Conservation (phyloP, 2,329 filamentous ascomycete species). For the Trichophyton rubrum region DNA sequence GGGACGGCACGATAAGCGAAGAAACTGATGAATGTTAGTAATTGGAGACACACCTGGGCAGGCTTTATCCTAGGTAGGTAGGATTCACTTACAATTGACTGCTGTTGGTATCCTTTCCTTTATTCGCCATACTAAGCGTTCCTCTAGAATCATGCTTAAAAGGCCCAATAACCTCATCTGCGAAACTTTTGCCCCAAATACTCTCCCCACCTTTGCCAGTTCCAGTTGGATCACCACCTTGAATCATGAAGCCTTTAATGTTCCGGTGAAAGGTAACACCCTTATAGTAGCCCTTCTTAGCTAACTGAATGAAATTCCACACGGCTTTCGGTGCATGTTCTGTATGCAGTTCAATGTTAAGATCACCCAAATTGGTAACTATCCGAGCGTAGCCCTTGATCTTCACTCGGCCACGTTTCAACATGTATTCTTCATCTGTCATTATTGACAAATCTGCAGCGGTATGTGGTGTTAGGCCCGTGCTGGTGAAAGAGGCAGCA, state of each 20-base stretch:
- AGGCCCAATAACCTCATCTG: slow-evolving; percentile 85
- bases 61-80: slow-evolving; percentile 20
- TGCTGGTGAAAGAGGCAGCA: slow-evolving; percentile 90
- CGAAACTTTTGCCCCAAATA: slow-evolving; percentile 89
- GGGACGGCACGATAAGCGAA: slow-evolving; percentile 74
- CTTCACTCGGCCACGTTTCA: slow-evolving; percentile 79
- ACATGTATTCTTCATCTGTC: slow-evolving; percentile 92
- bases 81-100: slow-evolving; percentile 55
- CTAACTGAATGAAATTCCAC: slow-evolving; percentile 87
- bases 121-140: slow-evolving; percentile 89
- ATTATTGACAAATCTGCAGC: slow-evolving; percentile 74
- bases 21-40: slow-evolving; percentile 41
- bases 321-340: slow-evolving; percentile 87
- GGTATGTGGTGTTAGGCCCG: slow-evolving; percentile 83
- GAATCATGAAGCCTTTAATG: slow-evolving; percentile 94
- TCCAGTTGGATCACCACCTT: slow-evolving; percentile 87
- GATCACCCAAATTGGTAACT: slow-evolving; percentile 67
- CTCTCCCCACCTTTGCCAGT: slow-evolving; percentile 82
- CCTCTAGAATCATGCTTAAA: slow-evolving; percentile 71
- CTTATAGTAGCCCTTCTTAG: slow-evolving; percentile 82
- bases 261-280: slow-evolving; percentile 80
- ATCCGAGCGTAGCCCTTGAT: slow-evolving; percentile 84
- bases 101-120: slow-evolving; percentile 94
- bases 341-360: slow-evolving; percentile 81
- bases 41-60: background rate